Evolutionary conservation across 345 rosid species (phyloP), one percentile per base, ranked within the genome.

Genomic region (Raphanus sativus): DNA sequence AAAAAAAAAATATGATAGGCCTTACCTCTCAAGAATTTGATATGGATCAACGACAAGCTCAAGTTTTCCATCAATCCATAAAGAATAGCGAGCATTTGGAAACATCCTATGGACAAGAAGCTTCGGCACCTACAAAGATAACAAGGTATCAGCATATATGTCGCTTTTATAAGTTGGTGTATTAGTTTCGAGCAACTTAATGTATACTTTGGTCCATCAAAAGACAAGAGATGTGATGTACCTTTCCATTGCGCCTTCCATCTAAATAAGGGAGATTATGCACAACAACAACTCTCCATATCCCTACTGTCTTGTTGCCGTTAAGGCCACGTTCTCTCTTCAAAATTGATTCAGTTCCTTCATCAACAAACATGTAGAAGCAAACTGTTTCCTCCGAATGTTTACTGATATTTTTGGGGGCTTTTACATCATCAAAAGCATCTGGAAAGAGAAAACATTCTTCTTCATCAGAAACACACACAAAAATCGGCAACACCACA

Each of bases 11-110:
- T n/a, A 17, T 36, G 42, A 74, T 54, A 54, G 67, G 52, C 71
- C 50, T 73, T 80, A 91, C 98, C 99, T 95, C 80, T 95, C 99
- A 71, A 95, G 93, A 83, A 96, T 93, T 83, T 91, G 99, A 84
- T 90, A 86, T 32, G 99, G 98, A 86, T 96, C 98, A 5, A 85
- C 93, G 1, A 91, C 88, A 71, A 96, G 95, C 86, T 96, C 96
- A 75, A 93, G 97, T 77, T 96, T 96, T 76, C 99, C 99, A 78
- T 96, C 99, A 71, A 96, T 86, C 99, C 98, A 96, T 59, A 96
- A 33, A 61, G 99, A 96, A 83, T 82, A 93, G 65, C 93, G 95
- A 62, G 95, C 90, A 86, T 89, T 93, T 3, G 97, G 99, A 82
- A 96, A 96, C 78, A 96, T 52, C 81, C 99, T 91, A 76, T 93